phyloP scores from a whole-genome alignment of 352 stramenopile species.

The Pythium rhizo-oryzae region DNA sequence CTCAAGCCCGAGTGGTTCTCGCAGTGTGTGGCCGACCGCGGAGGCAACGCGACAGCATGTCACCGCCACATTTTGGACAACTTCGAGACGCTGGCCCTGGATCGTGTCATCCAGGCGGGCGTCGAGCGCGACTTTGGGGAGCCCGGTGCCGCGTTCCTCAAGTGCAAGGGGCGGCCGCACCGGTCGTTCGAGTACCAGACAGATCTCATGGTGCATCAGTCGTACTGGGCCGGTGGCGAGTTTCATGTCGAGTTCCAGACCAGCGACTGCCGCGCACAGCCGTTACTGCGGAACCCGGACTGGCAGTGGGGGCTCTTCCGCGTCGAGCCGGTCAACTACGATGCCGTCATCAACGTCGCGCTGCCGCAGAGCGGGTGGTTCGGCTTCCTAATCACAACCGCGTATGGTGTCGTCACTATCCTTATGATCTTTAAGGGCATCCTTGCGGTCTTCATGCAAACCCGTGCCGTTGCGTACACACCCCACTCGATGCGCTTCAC shows the following conservation, averaged over 20 bases:
- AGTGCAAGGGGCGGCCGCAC: slow-evolving; percentile 45
- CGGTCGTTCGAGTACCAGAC: slow-evolving; percentile 54
- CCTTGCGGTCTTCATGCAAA: slow-evolving; percentile 46
- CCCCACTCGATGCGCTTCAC: slow-evolving; percentile 42
- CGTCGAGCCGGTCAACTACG: slow-evolving; percentile 40
- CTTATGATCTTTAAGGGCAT: slow-evolving; percentile 53
- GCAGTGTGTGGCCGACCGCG: slow-evolving; percentile 35
- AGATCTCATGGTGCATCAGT: slow-evolving; percentile 61
- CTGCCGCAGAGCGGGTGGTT: slow-evolving; percentile 52
- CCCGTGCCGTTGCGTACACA: slow-evolving; percentile 44
- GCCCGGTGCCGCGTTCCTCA: slow-evolving; percentile 48
- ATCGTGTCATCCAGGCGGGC: slow-evolving; percentile 41
- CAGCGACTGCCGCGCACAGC: slow-evolving; percentile 51
- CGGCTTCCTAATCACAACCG: slow-evolving; percentile 33
- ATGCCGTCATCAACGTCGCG: slow-evolving; percentile 45
- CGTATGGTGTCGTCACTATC: slow-evolving; percentile 56
- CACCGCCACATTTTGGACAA: slow-evolving; percentile 60
- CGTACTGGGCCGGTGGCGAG: slow-evolving; percentile 53
- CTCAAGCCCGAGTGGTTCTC: slow-evolving; percentile 18
- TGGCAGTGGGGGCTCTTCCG: slow-evolving; percentile 54
- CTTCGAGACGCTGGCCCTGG: slow-evolving; percentile 38
- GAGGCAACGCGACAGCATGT: slow-evolving; percentile 36
- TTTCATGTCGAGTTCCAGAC: slow-evolving; percentile 60
- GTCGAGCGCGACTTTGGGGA: slow-evolving; percentile 46
- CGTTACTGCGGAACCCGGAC: slow-evolving; percentile 41